Conservation (phyloP, 2,329 filamentous ascomycete genomes). For the Scolecobasidium constrictum region DNA sequence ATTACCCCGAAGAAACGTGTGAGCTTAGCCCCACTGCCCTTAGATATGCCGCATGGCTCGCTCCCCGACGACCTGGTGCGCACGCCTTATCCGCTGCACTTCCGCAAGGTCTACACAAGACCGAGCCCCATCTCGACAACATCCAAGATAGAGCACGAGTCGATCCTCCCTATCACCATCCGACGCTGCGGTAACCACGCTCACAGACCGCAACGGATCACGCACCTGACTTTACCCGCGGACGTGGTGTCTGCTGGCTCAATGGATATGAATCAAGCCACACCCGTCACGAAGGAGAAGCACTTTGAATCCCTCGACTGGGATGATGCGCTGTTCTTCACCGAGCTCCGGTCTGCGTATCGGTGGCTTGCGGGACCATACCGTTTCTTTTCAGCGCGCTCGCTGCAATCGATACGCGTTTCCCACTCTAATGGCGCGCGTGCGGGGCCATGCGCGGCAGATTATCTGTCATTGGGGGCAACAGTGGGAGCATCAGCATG, state of each 20-base stretch:
- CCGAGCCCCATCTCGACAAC: conserved; percentile 2
- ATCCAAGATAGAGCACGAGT: conserved; percentile 14
- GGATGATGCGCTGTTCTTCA: conserved; percentile 24
- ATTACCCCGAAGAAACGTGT: conserved; percentile 17
- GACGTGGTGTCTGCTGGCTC: conserved; percentile 15
- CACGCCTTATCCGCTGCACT: conserved; percentile 21
- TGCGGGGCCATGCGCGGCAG: neutral
- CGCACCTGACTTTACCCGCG: conserved; percentile 19
- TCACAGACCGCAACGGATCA: conserved; percentile 12
- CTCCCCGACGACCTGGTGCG: conserved; percentile 19
- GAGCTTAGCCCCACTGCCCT: conserved; percentile 21
- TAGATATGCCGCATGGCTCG: conserved; percentile 17
- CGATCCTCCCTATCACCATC: conserved; percentile 21
- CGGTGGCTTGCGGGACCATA: conserved; percentile 15
- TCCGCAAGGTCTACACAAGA: conserved; percentile 16
- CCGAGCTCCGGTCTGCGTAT: conserved; percentile 17
- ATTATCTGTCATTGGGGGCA: neutral
- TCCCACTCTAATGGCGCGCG: neutral
- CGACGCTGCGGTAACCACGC: conserved; percentile 17
- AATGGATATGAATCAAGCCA: too few relatives aligned
- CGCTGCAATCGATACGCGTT: conserved; percentile 19
- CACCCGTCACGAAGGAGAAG: conserved; percentile 12
- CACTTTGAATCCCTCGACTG: conserved; percentile 18
- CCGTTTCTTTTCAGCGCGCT: conserved; percentile 20
- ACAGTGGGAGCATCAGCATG: neutral